Evolutionary conservation across 2,329 filamentous ascomycete species (phyloP).

Genomic region (Aspergillus sp.): DNA sequence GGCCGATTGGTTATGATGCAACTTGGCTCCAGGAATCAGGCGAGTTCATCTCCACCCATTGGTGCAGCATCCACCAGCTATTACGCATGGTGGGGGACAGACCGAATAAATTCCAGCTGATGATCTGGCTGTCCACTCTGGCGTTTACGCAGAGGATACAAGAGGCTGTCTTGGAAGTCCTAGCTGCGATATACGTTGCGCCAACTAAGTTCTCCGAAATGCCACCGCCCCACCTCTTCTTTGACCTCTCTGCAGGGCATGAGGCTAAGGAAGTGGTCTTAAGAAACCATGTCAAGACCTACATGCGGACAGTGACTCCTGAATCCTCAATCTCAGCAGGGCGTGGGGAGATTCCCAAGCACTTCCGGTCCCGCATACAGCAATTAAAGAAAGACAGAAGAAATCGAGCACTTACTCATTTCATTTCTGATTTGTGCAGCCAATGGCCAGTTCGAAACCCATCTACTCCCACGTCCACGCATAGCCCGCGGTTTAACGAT

Average conservation of each 20-base stretch:
- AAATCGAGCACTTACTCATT: conserved; percentile 2
- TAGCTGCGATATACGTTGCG: conserved; percentile 19
- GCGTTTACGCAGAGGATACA: conserved; percentile 23
- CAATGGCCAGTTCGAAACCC: conserved; percentile 21
- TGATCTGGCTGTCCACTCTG: conserved; percentile 30
- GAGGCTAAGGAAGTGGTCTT: background rate
- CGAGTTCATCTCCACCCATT: conserved; percentile 13
- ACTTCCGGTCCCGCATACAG: conserved; percentile 11
- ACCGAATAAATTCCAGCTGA: conserved; percentile 24
- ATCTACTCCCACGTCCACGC: conserved; percentile 12
- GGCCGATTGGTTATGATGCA: conserved; percentile 13
- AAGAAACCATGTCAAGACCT: conserved; percentile 1
- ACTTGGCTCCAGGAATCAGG: conserved; percentile 13
- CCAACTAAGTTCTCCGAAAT: conserved; percentile 6
- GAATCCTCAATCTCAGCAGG: conserved; percentile 7
- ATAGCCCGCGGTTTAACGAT: conserved; percentile 12
- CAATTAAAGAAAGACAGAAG: conserved; percentile 6
- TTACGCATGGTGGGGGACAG: conserved; percentile 11
- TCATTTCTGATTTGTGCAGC: conserved; percentile 7
- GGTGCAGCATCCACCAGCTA: conserved; percentile 20
- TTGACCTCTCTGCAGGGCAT: conserved; percentile 7
- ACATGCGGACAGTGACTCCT: conserved; percentile 4
- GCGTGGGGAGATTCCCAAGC: conserved; percentile 2
- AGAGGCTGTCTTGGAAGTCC: conserved; percentile 22
- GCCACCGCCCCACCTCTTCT: conserved; percentile 10